Evolutionary conservation across 345 rosid genomes (phyloP).

Genomic region (Noccaea caerulescens): DNA sequence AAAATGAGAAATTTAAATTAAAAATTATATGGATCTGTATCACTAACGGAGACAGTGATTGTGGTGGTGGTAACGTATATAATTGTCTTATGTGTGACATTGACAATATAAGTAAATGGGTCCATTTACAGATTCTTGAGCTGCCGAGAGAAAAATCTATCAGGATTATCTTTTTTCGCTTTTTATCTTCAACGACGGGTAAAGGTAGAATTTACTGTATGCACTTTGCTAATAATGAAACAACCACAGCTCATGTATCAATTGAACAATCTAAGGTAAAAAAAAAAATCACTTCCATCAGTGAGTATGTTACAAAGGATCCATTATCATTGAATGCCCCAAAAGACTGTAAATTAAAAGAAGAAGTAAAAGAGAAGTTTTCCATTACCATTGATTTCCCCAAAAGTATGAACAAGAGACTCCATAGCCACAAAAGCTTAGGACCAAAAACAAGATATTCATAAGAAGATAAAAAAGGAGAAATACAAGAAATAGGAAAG

Average conservation of each 20-base stretch:
- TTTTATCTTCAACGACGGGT: not conserved
- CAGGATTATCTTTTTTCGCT: not conserved
- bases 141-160: not conserved
- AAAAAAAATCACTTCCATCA: not conserved
- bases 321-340: not conserved
- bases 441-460: conserved; percentile 8
- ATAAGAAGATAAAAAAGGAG: not conserved
- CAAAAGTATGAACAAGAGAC: conserved; percentile 45
- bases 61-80: conserved; percentile 41
- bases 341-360: not conserved
- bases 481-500: not conserved
- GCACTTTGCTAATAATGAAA: not conserved
- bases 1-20: not conserved
- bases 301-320: not conserved
- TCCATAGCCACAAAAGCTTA: conserved; percentile 36
- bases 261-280: too few relatives aligned
- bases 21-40: conserved; percentile 20
- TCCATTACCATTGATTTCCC: conserved; percentile 31
- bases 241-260: too few relatives aligned
- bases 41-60: conserved; percentile 40
- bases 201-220: not conserved
- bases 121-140: conserved; percentile 30
- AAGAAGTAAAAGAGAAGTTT: not conserved
- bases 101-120: conserved; percentile 35
- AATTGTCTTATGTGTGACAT: conserved; percentile 35